phyloP scores from a whole-genome alignment of 2,329 filamentous ascomycete genomes.

The Fusarium nelsonii region DNA sequence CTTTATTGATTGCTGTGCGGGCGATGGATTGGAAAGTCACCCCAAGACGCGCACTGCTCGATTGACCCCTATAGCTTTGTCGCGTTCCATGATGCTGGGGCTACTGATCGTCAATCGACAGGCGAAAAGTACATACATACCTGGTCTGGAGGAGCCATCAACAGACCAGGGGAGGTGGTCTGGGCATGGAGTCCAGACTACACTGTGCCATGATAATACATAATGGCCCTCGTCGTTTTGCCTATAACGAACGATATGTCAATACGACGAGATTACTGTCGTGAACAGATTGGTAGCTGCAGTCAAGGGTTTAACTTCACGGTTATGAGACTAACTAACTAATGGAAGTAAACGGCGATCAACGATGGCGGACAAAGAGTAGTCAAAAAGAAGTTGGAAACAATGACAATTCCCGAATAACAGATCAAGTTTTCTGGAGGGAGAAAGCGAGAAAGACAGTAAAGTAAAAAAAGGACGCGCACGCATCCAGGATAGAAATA shows the following conservation, averaged over 20 bases:
- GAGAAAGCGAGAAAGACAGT: neutral
- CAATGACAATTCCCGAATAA: slow-evolving; percentile 29
- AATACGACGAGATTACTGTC: slow-evolving; percentile 22
- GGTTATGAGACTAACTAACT: neutral
- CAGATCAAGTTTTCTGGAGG: slow-evolving; percentile 17
- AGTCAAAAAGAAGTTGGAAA: slow-evolving; percentile 1
- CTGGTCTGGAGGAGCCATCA: neutral
- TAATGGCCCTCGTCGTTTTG: slow-evolving; percentile 18
- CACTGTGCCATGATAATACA: slow-evolving; percentile 27
- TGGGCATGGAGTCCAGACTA: slow-evolving; percentile 9
- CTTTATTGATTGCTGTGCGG: neutral
- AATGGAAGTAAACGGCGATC: slow-evolving; percentile 5
- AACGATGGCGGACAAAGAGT: slow-evolving; percentile 1
- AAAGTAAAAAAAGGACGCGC: slow-evolving; percentile 34
- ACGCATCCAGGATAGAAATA: slow-evolving; percentile 28
- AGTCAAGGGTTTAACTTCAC: slow-evolving; percentile 7
- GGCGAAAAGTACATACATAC: slow-evolving; percentile 10
- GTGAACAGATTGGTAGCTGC: slow-evolving; percentile 8
- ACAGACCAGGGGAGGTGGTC: neutral
- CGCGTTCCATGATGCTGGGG: slow-evolving; percentile 18
- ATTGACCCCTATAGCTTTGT: slow-evolving; percentile 7
- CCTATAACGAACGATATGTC: slow-evolving; percentile 6
- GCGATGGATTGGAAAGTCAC: slow-evolving; percentile 9
- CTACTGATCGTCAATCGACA: slow-evolving; percentile 38
- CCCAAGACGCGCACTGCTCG: neutral